A percentile compares a stretch with the other conserved stretches of the same genome.
Evolutionary conservation across 106 monocot genomes (phyloP).

Genomic region (Alisma plantagoaquatica): DNA sequence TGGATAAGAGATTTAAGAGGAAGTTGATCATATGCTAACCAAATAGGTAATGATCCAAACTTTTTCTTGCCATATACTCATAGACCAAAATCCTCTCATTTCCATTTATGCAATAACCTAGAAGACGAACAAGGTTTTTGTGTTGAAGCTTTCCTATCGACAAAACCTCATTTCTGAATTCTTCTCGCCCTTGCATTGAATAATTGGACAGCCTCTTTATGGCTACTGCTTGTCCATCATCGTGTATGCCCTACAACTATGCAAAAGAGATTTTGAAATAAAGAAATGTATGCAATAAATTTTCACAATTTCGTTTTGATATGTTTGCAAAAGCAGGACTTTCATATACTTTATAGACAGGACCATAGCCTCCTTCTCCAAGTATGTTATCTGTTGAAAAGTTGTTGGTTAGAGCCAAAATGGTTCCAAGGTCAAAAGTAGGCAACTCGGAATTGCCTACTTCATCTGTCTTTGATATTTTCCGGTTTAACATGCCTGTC

Average conservation of each 20-base stretch:
- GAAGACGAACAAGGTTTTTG: slow-evolving; percentile 28
- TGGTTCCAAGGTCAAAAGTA: background rate
- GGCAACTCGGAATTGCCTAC: background rate
- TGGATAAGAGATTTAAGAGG: too few species aligned
- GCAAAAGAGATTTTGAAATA: background rate
- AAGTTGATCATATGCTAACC: too few species aligned
- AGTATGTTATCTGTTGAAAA: slow-evolving; percentile 31
- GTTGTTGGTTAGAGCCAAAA: slow-evolving; percentile 14
- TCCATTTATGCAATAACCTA: slow-evolving; percentile 32
- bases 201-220: slow-evolving; percentile 27
- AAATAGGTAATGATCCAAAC: background rate
- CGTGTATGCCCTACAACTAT: slow-evolving; percentile 20
- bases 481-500: too few species aligned
- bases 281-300: too few species aligned
- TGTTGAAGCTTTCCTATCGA: slow-evolving; percentile 39
- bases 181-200: slow-evolving; percentile 23
- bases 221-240: slow-evolving; percentile 20
- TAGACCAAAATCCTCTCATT: slow-evolving; percentile 20
- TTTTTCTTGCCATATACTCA: background rate
- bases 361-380: slow-evolving; percentile 35
- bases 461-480: background rate
- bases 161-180: slow-evolving; percentile 35
- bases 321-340: slow-evolving; percentile 3
- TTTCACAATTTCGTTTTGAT: slow-evolving; percentile 6
- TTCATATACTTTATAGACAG: slow-evolving; percentile 2